Evolutionary conservation across 2,329 filamentous ascomycete species (phyloP).

Genomic region (Penicillium frequentans): DNA sequence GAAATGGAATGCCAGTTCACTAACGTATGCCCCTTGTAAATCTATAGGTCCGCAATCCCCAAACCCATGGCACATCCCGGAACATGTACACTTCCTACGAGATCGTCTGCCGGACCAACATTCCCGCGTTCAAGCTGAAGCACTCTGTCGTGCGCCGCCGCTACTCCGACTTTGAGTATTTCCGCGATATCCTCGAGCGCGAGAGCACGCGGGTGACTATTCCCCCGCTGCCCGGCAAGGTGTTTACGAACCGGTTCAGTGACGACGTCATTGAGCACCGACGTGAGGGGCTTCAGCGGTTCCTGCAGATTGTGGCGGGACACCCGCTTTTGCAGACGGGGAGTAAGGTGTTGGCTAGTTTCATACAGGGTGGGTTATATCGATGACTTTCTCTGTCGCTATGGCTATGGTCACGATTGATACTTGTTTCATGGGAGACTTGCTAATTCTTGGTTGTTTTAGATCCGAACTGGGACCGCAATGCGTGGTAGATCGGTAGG

Average conservation of each 20-base stretch:
- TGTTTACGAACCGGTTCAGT: slow-evolving; percentile 96
- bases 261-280: slow-evolving; percentile 98
- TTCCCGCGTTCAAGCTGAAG: slow-evolving; percentile 96
- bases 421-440: not conserved
- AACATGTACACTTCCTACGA: slow-evolving; percentile 99
- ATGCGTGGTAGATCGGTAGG: slow-evolving; percentile 65
- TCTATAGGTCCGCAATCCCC: slow-evolving; percentile 82
- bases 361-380: slow-evolving; percentile 77
- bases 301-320: slow-evolving; percentile 94
- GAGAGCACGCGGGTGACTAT: slow-evolving; percentile 94
- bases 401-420: not conserved
- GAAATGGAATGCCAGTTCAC: not conserved
- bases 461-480: slow-evolving; percentile 75
- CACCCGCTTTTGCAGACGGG: slow-evolving; percentile 96
- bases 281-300: slow-evolving; percentile 87
- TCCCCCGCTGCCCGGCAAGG: slow-evolving; percentile 91
- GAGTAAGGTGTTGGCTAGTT: slow-evolving; percentile 92
- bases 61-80: slow-evolving; percentile 90
- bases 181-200: slow-evolving; percentile 95
- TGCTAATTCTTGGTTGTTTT: slow-evolving; percentile 12
- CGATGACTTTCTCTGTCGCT: not conserved
- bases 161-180: slow-evolving; percentile 98
- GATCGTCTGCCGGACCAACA: slow-evolving; percentile 96
- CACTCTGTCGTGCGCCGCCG: slow-evolving; percentile 84
- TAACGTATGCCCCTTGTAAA: not conserved